Evolutionary conservation across 129 eudicot genomes (phyloP).

Genomic region (Dittrichia graveolens): DNA sequence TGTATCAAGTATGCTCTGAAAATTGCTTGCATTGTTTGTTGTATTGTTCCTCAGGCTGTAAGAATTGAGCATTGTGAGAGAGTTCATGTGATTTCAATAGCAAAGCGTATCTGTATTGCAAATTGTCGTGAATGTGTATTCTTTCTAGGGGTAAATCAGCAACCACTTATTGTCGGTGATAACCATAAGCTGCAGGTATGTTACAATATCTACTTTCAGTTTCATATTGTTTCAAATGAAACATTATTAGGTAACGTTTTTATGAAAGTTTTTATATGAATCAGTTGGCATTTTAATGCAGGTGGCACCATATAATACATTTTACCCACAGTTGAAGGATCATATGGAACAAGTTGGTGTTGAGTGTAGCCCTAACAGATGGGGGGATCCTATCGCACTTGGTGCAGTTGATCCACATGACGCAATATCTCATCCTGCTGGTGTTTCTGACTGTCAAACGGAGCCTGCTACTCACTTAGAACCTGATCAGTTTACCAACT

Average conservation of each 20-base stretch:
- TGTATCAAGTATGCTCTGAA: conserved; percentile 3
- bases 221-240: not conserved
- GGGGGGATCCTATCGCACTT: conserved; percentile 57
- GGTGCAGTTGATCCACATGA: conserved; percentile 46
- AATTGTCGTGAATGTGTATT: conserved; percentile 97
- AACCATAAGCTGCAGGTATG: conserved; percentile 92
- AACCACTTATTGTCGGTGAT: conserved; percentile 96
- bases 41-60: conserved; percentile 32
- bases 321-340: conserved; percentile 75
- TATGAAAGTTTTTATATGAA: not conserved
- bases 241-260: not conserved
- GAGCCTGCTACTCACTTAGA: conserved; percentile 71
- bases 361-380: conserved; percentile 65
- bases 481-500: conserved; percentile 83
- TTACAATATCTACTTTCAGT: not conserved
- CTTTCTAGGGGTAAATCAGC: conserved; percentile 93
- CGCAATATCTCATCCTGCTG: conserved; percentile 45
- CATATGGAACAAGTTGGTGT: conserved; percentile 91
- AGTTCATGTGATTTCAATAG: conserved; percentile 81
- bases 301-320: conserved; percentile 99
- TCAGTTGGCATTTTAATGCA: conserved; percentile 2
- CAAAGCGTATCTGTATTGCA: conserved; percentile 90
- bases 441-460: conserved; percentile 45
- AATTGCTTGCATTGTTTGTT: conserved; percentile 18
- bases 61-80: conserved; percentile 85